phyloP scores from a whole-genome alignment of 2,329 filamentous ascomycete genomes.

The Zymoseptoria tritici region DNA sequence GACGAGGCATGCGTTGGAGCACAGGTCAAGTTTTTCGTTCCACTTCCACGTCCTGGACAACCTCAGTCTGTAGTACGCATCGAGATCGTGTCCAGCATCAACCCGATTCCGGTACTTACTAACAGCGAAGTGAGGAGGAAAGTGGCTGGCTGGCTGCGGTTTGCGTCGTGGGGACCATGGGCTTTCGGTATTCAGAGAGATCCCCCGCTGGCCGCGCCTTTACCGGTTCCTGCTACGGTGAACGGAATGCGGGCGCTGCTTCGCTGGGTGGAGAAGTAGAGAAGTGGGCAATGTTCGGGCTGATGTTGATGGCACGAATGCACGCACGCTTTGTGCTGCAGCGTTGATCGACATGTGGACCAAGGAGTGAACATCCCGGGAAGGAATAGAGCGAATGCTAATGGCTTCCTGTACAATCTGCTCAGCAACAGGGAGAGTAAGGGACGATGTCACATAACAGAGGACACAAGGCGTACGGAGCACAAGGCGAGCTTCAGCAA shows the following conservation, averaged over 20 bases:
- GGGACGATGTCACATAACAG: no score
- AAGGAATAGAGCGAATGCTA: no score
- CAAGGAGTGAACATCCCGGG: no score
- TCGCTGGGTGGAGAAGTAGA: not conserved
- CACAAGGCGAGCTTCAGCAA: no score
- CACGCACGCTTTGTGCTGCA: no score
- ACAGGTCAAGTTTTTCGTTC: not conserved
- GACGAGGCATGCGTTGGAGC: not conserved
- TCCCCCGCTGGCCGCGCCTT: no score
- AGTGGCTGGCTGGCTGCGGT: not conserved
- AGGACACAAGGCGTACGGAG: no score
- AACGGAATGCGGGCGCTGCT: not conserved
- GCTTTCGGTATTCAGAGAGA: not conserved
- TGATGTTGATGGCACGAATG: no score
- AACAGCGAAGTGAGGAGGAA: not conserved
- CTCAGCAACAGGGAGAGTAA: no score
- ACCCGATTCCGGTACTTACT: not conserved
- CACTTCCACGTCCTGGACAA: no score
- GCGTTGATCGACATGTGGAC: no score
- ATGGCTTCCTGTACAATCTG: no score
- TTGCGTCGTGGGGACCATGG: not conserved
- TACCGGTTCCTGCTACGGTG: not conserved
- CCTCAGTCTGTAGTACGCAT: not conserved
- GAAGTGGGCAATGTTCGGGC: not conserved
- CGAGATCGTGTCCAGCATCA: not conserved